These are phyloP conservation scores for Didymella glomerata DNA, from an alignment of 2,329 filamentous ascomycete genomes.

Conservation along the genomic window DNA sequence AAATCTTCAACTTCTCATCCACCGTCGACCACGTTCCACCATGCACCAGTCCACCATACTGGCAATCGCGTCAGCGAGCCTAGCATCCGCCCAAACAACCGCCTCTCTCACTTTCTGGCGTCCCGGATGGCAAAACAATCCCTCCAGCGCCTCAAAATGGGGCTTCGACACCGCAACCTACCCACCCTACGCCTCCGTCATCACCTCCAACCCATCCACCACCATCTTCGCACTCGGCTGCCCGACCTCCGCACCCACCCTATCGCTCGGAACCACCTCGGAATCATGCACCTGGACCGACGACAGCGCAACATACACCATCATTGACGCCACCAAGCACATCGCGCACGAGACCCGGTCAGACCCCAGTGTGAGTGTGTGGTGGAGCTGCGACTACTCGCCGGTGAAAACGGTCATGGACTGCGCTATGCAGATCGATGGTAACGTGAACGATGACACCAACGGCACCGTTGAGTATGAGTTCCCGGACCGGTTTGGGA, in stretches of 20 bases:
- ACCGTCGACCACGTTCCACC: not conserved
- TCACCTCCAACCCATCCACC: slow-evolving; percentile 13
- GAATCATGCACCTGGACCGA: slow-evolving; percentile 8
- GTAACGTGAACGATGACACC: slow-evolving; percentile 12
- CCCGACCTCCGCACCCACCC: not conserved
- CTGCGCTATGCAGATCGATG: slow-evolving; percentile 6
- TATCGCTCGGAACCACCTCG: not conserved
- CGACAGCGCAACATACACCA: slow-evolving; percentile 2
- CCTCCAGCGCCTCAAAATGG: not conserved
- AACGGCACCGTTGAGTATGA: not conserved
- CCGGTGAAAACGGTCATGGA: not conserved
- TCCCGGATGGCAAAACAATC: slow-evolving; percentile 5
- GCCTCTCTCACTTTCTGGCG: slow-evolving; percentile 12
- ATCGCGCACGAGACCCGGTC: not conserved
- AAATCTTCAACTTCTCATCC: not conserved
- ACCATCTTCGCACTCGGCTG: slow-evolving; percentile 17
- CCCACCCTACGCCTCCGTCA: slow-evolving; percentile 14
- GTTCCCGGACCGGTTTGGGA: slow-evolving; percentile 1
- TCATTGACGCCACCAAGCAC: slow-evolving; percentile 5
- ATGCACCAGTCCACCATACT: not conserved
- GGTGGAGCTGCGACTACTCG: slow-evolving; percentile 14
- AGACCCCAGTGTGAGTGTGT: not conserved
- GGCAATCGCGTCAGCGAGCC: slow-evolving; percentile 1
- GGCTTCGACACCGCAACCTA: not conserved
- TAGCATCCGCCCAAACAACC: slow-evolving; percentile 4